Base-by-base conservation (phyloP, 306 rosid genomes). In the Sesbania bispinosa region DNA sequence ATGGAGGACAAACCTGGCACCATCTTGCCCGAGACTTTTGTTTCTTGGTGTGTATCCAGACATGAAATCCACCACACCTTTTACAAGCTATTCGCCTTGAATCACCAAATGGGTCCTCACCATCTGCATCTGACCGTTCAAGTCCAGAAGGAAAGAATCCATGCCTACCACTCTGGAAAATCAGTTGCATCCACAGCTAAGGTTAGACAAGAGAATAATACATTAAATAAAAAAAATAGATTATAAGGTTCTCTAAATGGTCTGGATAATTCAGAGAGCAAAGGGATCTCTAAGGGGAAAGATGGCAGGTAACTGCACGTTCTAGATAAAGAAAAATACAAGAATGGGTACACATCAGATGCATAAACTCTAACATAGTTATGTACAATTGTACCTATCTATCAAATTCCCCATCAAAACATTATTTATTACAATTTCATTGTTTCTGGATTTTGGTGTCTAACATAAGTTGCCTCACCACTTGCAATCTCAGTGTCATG, bases 21-120 rank as follows among this genome's bases (percentile, higher is more conserved):
- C 96, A 95, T 86, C 99, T 85, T 55, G 97, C 96, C 67, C 79
- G 93, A 62, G 96, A 78, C 82, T 95, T 95, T 53, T 84, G 80
- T 79, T 91, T 95, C 82, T 75, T 79, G 19, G 97, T 95, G 77
- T 83, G 93, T 70, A 82, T 61, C 99, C 99, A 95, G 8, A 85
- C 48, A 80, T 95, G 99, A 84, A 83, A 88, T 59, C 83, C 73
- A 59, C 87, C 87, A 76, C 99, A 95, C 60, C 81, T 95, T 82
- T 92, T 91, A 89, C 99, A 95, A 26, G 85, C 91, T 68, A 91
- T 89, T 76, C 79, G 82, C 79, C 96, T 91, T 53, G 93, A 86
- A 33, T 95, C 93, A 59, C 88, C 90, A 30, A 82, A 79, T 64
- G 85, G 89, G 32, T 95, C 97, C 81, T 88, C 93, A n/a, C 84